Evolutionary conservation across 2,329 filamentous ascomycete genomes (phyloP), one percentile per base, ranked within the genome.

Genomic region (Arachnomyces sp.): DNA sequence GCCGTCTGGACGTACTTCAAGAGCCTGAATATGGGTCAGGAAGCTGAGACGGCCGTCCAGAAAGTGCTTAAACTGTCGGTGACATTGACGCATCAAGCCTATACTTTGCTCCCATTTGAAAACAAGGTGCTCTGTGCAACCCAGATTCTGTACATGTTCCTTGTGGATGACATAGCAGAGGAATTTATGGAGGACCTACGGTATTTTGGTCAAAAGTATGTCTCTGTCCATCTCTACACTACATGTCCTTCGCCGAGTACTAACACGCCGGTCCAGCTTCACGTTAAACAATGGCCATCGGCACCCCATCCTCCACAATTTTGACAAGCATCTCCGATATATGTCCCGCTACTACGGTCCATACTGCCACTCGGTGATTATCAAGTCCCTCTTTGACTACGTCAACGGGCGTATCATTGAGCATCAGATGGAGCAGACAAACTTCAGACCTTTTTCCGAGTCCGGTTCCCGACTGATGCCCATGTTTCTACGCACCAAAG

Each of bases 141-240:
- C 4, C 45, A 43, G 29, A 17, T 39, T 12, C 15, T 45, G 2
- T 47, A 47, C 28, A 47, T 47, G 45, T 47, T 47, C 16, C 18
- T 47, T 25, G 28, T 47, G 8, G 45, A 47, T 9, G 45, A 47
- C 30, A 30, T 43, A n/a, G 39, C 45, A 11, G 31, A 34, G 34
- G 34, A 34, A 12, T 43, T 45, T 8, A 34, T 45, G 14, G 39
- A 37, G 1, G 45, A 43, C 9, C 31, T 47, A 17, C 40, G 28
- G 8, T 36, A 16, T 18, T 47, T 45, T 33, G 30, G 43, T 17
- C 45, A 45, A 34, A 43, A 44, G 45, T 45, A 18, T 30, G 44
- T 33, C 9, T 12, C 31, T 8, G 31, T 16, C 34, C 31, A 17
- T 41, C 3, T 33, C 34, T 4, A 11, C 2, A 12, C 13, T 32